phyloP scores from a whole-genome alignment of 2,329 filamentous ascomycete genomes.

The Thyridium curvatum region DNA sequence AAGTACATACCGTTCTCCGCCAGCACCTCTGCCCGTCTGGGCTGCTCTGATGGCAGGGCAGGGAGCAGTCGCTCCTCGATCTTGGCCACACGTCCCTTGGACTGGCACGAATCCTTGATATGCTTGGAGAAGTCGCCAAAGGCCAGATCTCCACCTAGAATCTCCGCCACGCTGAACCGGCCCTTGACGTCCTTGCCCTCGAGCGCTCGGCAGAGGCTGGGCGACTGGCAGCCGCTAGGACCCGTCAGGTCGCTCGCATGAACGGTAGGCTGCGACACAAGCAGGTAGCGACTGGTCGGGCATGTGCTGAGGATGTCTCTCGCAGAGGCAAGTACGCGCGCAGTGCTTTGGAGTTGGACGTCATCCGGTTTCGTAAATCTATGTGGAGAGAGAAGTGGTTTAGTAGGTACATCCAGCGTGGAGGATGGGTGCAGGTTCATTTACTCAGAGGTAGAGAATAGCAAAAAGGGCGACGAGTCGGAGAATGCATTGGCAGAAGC shows the following conservation, averaged over 20 bases:
- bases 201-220: constrained; percentile 41
- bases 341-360: constrained; percentile 43
- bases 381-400: constrained; percentile 7
- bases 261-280: constrained; percentile 72
- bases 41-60: constrained; percentile 24
- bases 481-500: constrained; percentile 65
- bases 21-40: constrained; percentile 35
- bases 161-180: constrained; percentile 48
- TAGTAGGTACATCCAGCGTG: constrained; percentile 13
- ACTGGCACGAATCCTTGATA: constrained; percentile 40
- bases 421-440: constrained; percentile 18
- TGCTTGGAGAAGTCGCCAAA: constrained; percentile 32
- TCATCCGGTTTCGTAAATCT: constrained; percentile 23
- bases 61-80: constrained; percentile 34
- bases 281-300: constrained; percentile 68
- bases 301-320: constrained; percentile 56
- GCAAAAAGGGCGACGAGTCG: constrained; percentile 82
- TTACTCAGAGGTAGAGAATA: constrained; percentile 81
- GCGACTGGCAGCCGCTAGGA: constrained; percentile 39
- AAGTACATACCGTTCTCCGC: constrained; percentile 38
- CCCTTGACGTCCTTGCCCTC: constrained; percentile 25
- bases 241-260: constrained; percentile 61
- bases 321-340: constrained; percentile 33
- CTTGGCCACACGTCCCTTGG: constrained; percentile 26
- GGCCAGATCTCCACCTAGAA: constrained; percentile 40